These are phyloP conservation scores for Pestalotiopsis sp. DNA, from an alignment of 2,329 filamentous ascomycete species.

Conservation along the genomic window DNA sequence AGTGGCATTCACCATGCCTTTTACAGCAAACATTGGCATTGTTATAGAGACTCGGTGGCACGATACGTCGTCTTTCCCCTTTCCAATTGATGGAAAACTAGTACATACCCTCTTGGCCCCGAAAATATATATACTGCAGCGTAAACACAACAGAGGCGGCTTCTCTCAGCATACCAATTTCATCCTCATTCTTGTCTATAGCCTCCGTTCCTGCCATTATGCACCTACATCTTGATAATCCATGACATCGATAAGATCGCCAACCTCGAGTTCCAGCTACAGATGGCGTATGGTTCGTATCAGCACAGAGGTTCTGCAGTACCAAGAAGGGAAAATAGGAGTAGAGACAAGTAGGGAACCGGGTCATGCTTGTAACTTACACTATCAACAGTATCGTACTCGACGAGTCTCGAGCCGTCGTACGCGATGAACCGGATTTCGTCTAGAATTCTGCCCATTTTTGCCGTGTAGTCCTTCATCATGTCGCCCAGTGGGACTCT, in stretches of 20 bases:
- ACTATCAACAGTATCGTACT: neutral
- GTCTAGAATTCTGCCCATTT: neutral
- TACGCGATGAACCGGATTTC: neutral
- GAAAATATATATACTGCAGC: too few species aligned
- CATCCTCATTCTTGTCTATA: neutral
- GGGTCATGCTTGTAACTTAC: neutral
- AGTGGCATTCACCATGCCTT: too few species aligned
- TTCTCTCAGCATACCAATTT: neutral
- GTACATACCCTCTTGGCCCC: too few species aligned
- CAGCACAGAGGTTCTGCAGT: neutral
- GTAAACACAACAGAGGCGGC: too few species aligned
- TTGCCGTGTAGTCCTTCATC: neutral
- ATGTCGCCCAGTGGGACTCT: neutral
- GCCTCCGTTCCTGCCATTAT: neutral
- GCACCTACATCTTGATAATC: neutral
- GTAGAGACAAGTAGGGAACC: too few species aligned
- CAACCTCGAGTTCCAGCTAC: constrained; percentile 8
- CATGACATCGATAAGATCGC: constrained; percentile 5
- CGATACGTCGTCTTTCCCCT: too few species aligned
- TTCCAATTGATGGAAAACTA: too few species aligned
- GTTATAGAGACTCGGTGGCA: too few species aligned
- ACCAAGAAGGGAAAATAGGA: too few species aligned
- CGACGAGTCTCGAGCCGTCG: neutral
- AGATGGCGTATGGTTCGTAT: neutral
- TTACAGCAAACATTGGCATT: too few species aligned